Evolutionary conservation across 202 grass and related monocot genomes (phyloP).

Genomic region (Setaria italica): DNA sequence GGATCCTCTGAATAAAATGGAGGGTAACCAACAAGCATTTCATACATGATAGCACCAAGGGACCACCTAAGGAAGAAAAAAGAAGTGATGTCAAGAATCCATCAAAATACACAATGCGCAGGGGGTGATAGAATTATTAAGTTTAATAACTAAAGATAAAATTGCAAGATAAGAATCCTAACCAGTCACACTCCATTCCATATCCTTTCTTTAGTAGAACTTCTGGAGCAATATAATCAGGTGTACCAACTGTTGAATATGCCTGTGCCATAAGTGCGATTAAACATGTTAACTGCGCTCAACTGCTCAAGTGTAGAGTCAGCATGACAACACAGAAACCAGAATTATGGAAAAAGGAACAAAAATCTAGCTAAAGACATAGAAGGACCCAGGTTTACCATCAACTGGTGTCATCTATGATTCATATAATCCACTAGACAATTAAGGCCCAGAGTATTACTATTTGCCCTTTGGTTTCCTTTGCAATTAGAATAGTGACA

Average conservation of each 20-base stretch:
- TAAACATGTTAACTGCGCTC: slow-evolving; percentile 7
- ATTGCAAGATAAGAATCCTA: slow-evolving; percentile 37
- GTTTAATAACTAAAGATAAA: slow-evolving; percentile 28
- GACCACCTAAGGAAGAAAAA: slow-evolving; percentile 80
- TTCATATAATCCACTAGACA: slow-evolving; percentile 32
- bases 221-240: slow-evolving; percentile 99
- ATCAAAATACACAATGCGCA: slow-evolving; percentile 32
- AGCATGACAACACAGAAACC: neutral
- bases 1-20: slow-evolving; percentile 99
- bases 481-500: neutral
- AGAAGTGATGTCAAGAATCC: slow-evolving; percentile 33
- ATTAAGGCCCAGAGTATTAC: slow-evolving; percentile 28
- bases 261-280: slow-evolving; percentile 61
- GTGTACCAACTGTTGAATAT: slow-evolving; percentile 96
- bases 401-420: slow-evolving; percentile 22
- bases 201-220: slow-evolving; percentile 98
- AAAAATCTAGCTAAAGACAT: neutral
- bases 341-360: slow-evolving; percentile 2
- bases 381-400: slow-evolving; percentile 8
- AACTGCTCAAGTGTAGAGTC: neutral
- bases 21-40: slow-evolving; percentile 98
- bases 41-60: slow-evolving; percentile 98
- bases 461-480: slow-evolving; percentile 31
- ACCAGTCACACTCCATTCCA: slow-evolving; percentile 98
- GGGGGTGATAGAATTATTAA: slow-evolving; percentile 13